Evolutionary conservation across 495 filamentous ascomycete genomes (phyloP).

Genomic region (Penicillium antarcticum): DNA sequence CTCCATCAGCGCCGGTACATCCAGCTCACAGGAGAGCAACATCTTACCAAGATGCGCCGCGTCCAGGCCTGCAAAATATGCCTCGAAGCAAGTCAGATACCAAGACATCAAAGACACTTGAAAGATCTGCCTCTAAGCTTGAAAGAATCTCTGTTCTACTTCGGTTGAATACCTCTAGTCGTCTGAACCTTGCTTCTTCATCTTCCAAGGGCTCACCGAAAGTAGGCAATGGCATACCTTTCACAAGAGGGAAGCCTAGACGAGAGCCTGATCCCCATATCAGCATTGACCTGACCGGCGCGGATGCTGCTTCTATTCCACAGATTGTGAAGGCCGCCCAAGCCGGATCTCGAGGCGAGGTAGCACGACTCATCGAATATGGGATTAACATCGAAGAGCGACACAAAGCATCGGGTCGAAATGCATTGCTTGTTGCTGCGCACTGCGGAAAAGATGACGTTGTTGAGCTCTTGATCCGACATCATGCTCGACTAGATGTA

Average conservation of each 20-base stretch:
- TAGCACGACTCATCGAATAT: constrained; percentile 38
- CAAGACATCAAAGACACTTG: constrained; percentile 6
- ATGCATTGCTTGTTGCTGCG: constrained; percentile 43
- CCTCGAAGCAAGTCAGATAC: constrained; percentile 28
- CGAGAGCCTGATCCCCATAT: constrained; percentile 25
- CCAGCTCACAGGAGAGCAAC: constrained; percentile 26
- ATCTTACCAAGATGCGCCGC: constrained; percentile 9
- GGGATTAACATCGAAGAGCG: constrained; percentile 36
- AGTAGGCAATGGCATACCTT: background rate
- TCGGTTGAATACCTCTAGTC: constrained; percentile 21
- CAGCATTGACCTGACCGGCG: constrained; percentile 40
- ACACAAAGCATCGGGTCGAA: constrained; percentile 34
- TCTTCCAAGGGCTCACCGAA: constrained; percentile 7
- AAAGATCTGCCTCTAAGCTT: constrained; percentile 15
- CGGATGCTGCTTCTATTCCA: constrained; percentile 30
- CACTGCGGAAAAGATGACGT: constrained; percentile 45
- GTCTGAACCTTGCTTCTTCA: constrained; percentile 3
- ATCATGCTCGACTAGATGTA: constrained; percentile 32
- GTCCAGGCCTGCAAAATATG: constrained; percentile 3
- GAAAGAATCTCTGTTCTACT: constrained; percentile 22
- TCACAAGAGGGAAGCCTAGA: constrained; percentile 14
- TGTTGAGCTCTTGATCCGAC: constrained; percentile 37
- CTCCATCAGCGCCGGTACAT: constrained; percentile 17
- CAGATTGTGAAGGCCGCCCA: constrained; percentile 41
- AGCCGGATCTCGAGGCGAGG: constrained; percentile 33